phyloP scores from a whole-genome alignment of 148 eudicot species.

The Hydrangea macrophylla region DNA sequence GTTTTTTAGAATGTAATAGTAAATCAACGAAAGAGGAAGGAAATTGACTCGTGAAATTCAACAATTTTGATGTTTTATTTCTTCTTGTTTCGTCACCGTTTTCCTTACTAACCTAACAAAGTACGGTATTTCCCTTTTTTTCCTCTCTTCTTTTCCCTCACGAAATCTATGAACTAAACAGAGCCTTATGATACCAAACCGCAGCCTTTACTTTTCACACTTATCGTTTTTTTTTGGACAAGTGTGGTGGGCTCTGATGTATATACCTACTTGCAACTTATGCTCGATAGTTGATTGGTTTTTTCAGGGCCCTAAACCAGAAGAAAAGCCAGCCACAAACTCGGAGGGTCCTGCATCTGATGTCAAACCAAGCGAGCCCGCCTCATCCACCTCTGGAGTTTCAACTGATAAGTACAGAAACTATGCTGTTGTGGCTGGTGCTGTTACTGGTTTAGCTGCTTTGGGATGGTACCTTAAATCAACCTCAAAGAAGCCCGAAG shows the following conservation, averaged over 20 bases:
- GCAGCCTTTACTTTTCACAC: too few relatives aligned
- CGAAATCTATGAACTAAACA: too few relatives aligned
- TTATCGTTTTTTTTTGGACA: background rate
- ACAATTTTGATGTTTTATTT: too few relatives aligned
- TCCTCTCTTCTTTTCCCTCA: background rate
- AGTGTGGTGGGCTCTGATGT: background rate
- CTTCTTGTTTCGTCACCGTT: too few relatives aligned
- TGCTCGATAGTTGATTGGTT: background rate
- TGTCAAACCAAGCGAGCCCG: slow-evolving; percentile 43
- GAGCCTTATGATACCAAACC: background rate
- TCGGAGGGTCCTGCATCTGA: slow-evolving; percentile 46
- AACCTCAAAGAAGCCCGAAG: slow-evolving; percentile 59
- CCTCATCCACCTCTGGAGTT: slow-evolving; percentile 47
- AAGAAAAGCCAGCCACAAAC: slow-evolving; percentile 36
- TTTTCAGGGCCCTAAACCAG: slow-evolving; percentile 69
- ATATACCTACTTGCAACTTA: background rate
- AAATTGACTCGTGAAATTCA: too few relatives aligned
- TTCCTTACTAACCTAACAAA: too few relatives aligned
- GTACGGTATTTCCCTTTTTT: background rate
- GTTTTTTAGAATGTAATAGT: too few relatives aligned
- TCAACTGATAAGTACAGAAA: slow-evolving; percentile 76
- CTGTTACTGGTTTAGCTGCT: slow-evolving; percentile 49
- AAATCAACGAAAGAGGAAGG: too few relatives aligned
- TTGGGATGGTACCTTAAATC: slow-evolving; percentile 65
- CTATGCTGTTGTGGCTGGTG: slow-evolving; percentile 78